Evolutionary conservation across 768 basidiomycete genomes (phyloP).

Genomic region (Artomyces pyxidatus): DNA sequence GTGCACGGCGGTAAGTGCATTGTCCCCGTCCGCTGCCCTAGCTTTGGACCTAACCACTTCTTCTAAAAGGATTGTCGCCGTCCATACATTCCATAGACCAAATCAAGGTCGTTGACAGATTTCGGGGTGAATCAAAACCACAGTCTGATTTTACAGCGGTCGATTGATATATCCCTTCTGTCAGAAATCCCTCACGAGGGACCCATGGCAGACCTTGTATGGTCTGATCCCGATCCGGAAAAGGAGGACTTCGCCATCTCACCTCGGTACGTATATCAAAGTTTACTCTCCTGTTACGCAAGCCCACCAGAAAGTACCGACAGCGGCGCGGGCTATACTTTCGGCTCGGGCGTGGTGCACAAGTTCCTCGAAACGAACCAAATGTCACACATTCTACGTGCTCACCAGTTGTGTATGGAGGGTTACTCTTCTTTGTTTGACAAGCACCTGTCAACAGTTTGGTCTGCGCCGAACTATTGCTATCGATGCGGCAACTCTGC

Average conservation of each 20-base stretch:
- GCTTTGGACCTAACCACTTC: slow-evolving; percentile 5
- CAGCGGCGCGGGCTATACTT: slow-evolving; percentile 98
- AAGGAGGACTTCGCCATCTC: slow-evolving; percentile 99
- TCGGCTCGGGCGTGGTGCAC: slow-evolving; percentile 94
- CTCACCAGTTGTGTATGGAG: slow-evolving; percentile 99
- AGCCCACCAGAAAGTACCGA: slow-evolving; percentile 3
- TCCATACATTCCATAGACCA: slow-evolving; percentile 99
- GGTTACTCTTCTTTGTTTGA: slow-evolving; percentile 97
- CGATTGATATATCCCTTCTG: too few species aligned
- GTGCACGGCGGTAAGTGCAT: slow-evolving; percentile 82
- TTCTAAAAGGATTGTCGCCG: slow-evolving; percentile 74
- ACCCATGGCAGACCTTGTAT: slow-evolving; percentile 98
- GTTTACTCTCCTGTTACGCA: slow-evolving; percentile 11
- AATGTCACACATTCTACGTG: slow-evolving; percentile 96
- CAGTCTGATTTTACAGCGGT: too few species aligned
- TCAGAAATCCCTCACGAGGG: slow-evolving; percentile 98
- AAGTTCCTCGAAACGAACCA: slow-evolving; percentile 95
- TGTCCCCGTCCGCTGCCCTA: slow-evolving; percentile 2
- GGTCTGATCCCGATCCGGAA: slow-evolving; percentile 99
- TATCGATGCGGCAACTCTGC: slow-evolving; percentile 98
- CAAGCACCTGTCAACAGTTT: slow-evolving; percentile 92
- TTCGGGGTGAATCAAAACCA: slow-evolving; percentile 58
- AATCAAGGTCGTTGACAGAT: slow-evolving; percentile 98
- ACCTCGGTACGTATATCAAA: slow-evolving; percentile 56
- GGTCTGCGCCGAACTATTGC: slow-evolving; percentile 98